phyloP scores from a whole-genome alignment of 2,329 filamentous ascomycete genomes.

The Trichoderma endophyticum region DNA sequence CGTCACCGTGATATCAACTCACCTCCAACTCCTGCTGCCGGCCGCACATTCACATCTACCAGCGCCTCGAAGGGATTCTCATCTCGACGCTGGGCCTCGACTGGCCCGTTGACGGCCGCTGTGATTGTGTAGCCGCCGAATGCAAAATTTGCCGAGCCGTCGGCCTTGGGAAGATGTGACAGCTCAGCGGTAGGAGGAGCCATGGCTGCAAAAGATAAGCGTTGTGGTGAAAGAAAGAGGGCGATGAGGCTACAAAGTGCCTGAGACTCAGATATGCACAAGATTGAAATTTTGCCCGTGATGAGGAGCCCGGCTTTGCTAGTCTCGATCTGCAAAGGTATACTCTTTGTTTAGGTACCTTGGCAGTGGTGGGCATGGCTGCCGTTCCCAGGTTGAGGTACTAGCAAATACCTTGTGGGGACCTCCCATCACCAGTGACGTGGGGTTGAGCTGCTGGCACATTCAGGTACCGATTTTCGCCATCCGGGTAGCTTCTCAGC shows the following conservation, averaged over 20 bases:
- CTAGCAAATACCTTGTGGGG: background rate
- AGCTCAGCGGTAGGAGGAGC: constrained; percentile 44
- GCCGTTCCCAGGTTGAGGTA: background rate
- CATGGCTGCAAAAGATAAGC: constrained; percentile 34
- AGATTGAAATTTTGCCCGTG: constrained; percentile 14
- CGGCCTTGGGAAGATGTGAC: constrained; percentile 64
- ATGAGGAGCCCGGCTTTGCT: constrained; percentile 1
- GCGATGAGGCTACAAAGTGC: background rate
- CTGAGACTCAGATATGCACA: background rate
- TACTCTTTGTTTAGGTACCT: background rate
- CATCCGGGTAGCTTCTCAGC: background rate
- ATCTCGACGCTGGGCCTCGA: constrained; percentile 85
- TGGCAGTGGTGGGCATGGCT: too few species aligned
- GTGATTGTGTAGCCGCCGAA: constrained; percentile 76
- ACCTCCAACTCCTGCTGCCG: constrained; percentile 80
- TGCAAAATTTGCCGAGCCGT: constrained; percentile 77
- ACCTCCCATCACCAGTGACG: background rate
- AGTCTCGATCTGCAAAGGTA: constrained; percentile 14
- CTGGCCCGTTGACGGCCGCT: constrained; percentile 84
- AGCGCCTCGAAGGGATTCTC: constrained; percentile 88
- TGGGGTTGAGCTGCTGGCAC: constrained; percentile 11
- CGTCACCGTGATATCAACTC: constrained; percentile 20
- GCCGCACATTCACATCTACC: constrained; percentile 86
- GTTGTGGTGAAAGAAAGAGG: background rate
- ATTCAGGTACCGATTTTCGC: constrained; percentile 7